These are phyloP conservation scores for Colletotrichum sp. DNA, from an alignment of 2,329 filamentous ascomycete genomes.

Conservation along the genomic window DNA sequence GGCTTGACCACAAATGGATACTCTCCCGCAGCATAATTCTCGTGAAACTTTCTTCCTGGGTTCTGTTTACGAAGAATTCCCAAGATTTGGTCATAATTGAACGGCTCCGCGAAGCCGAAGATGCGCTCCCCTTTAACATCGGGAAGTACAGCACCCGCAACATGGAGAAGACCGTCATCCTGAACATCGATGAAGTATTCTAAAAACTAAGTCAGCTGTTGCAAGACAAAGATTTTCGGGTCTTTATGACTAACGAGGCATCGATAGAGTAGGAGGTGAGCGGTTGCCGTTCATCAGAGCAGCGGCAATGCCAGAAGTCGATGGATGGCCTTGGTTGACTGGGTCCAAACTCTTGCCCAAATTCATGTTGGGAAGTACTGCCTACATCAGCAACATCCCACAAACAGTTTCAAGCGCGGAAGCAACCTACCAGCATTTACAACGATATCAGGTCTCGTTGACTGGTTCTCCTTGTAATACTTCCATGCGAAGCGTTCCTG, in stretches of 20 bases:
- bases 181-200: conserved; percentile 51
- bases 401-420: accelerated
- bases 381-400: conserved; percentile 27
- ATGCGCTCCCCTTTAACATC: conserved; percentile 53
- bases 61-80: conserved; percentile 27
- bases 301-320: conserved; percentile 24
- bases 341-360: conserved; percentile 27
- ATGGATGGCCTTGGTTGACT: conserved; percentile 23
- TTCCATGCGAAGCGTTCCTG: conserved; percentile 43
- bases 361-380: conserved; percentile 32
- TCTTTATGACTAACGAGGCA: not conserved
- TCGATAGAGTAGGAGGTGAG: not conserved
- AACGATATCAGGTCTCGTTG: conserved; percentile 8
- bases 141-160: conserved; percentile 53
- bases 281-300: conserved; percentile 26
- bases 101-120: conserved; percentile 55
- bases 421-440: conserved; percentile 6
- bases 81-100: conserved; percentile 49
- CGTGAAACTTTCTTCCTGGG: conserved; percentile 23
- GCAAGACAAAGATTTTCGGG: not conserved
- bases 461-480: conserved; percentile 35
- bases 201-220: conserved; percentile 22
- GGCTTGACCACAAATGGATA: conserved; percentile 8
- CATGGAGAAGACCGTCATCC: conserved; percentile 56
- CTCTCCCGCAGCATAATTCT: conserved; percentile 23